Evolutionary conservation across 352 stramenopile genomes (phyloP).

Genomic region (Pythium sukuiense): DNA sequence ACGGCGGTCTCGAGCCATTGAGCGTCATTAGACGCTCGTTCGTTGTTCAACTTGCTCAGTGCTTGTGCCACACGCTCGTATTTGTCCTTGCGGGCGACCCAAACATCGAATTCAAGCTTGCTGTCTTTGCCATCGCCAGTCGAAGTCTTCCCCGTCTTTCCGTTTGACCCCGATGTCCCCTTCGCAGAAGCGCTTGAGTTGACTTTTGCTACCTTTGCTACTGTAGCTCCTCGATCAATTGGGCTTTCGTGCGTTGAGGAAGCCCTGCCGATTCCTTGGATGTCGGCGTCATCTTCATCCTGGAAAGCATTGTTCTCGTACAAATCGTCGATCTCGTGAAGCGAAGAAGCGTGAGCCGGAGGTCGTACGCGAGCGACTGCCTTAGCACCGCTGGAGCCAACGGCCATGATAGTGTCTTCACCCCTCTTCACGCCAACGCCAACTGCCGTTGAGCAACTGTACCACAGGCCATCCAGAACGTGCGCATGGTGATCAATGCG

Average conservation of each 20-base stretch:
- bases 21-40: slow-evolving; percentile 53
- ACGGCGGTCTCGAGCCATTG: slow-evolving; percentile 79
- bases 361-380: slow-evolving; percentile 8
- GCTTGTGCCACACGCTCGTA: slow-evolving; percentile 75
- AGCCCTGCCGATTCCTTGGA: background rate
- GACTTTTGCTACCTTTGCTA: slow-evolving; percentile 7
- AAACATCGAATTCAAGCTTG: slow-evolving; percentile 76
- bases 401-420: slow-evolving; percentile 3
- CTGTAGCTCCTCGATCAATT: slow-evolving; percentile 4
- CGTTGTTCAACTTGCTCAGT: slow-evolving; percentile 61
- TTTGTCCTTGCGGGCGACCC: slow-evolving; percentile 86
- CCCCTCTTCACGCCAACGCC: background rate
- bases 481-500: background rate
- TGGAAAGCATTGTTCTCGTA: slow-evolving; percentile 80
- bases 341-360: slow-evolving; percentile 29
- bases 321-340: slow-evolving; percentile 71
- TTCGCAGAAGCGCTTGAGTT: slow-evolving; percentile 10
- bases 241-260: slow-evolving; percentile 10
- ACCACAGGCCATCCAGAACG: background rate
- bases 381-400: slow-evolving; percentile 5
- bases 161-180: background rate
- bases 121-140: slow-evolving; percentile 4
- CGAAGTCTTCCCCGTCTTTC: background rate
- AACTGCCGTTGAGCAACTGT: background rate
- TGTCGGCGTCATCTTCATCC: slow-evolving; percentile 43